Evolutionary conservation across 768 basidiomycete genomes (phyloP).

Genomic region (Lentinula raphanica): DNA sequence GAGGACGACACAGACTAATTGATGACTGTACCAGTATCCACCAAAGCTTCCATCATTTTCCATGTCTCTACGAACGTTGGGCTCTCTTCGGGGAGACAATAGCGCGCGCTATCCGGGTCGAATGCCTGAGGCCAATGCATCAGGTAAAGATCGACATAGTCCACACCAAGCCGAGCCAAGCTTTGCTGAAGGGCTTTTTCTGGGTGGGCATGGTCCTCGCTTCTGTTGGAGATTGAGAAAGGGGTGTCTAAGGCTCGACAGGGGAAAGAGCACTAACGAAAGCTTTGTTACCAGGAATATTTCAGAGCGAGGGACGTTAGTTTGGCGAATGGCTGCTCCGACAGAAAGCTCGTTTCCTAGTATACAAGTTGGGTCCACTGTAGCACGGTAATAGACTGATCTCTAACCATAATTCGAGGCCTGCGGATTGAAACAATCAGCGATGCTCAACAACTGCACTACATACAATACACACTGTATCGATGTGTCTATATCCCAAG

Average conservation of each 20-base stretch:
- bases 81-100: constrained; percentile 14
- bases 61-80: constrained; percentile 34
- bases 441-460: neutral
- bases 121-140: constrained; percentile 34
- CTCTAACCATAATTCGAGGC: constrained; percentile 6
- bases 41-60: constrained; percentile 35
- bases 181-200: constrained; percentile 27
- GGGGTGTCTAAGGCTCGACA: constrained; percentile 14
- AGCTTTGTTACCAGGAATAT: constrained; percentile 39
- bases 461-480: constrained; percentile 19
- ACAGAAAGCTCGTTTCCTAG: constrained; percentile 31
- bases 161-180: constrained; percentile 27
- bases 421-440: constrained; percentile 5
- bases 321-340: constrained; percentile 32
- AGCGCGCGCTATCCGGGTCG: neutral
- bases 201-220: constrained; percentile 30
- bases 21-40: constrained; percentile 25
- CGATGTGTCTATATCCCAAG: constrained; percentile 30
- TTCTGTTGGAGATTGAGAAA: constrained; percentile 18
- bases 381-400: neutral
- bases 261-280: constrained; percentile 17
- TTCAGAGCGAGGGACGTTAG: constrained; percentile 33
- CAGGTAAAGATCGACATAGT: constrained; percentile 47
- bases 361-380: neutral
- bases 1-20: constrained; percentile 26